These are phyloP conservation scores for Fusarium duplospermum DNA, from an alignment of 2,329 filamentous ascomycete species.

Conservation along the genomic window DNA sequence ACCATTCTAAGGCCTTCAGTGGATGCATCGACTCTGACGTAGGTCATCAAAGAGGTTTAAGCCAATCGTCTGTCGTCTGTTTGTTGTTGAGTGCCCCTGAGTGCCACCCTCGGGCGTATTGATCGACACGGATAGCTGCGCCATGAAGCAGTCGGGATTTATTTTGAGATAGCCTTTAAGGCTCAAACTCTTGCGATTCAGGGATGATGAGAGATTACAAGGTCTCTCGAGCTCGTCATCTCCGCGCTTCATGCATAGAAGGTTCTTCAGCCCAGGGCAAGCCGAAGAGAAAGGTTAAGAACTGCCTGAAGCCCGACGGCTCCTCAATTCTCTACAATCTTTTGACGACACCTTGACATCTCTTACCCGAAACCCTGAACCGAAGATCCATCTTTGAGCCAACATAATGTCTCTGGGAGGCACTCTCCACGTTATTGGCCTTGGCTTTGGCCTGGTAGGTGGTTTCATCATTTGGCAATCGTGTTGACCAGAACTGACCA, in stretches of 20 bases:
- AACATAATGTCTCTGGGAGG: not conserved
- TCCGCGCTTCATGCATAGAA: not conserved
- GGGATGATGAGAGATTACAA: no score
- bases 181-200: not conserved
- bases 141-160: not conserved
- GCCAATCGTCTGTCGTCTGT: not conserved
- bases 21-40: not conserved
- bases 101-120: not conserved
- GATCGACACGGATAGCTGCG: not conserved
- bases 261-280: not conserved
- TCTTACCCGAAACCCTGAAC: not conserved
- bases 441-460: not conserved
- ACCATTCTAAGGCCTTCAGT: not conserved
- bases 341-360: not conserved
- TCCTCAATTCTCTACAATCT: no score
- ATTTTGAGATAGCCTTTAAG: not conserved
- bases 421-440: not conserved
- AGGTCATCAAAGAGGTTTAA: not conserved
- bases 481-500: not conserved
- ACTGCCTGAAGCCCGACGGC: not conserved
- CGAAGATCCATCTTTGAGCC: not conserved
- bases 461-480: not conserved
- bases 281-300: not conserved
- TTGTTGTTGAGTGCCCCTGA: not conserved
- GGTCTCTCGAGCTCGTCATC: not conserved